Evolutionary conservation across 768 basidiomycete genomes (phyloP).

Genomic region (Leccinum barrowsii): DNA sequence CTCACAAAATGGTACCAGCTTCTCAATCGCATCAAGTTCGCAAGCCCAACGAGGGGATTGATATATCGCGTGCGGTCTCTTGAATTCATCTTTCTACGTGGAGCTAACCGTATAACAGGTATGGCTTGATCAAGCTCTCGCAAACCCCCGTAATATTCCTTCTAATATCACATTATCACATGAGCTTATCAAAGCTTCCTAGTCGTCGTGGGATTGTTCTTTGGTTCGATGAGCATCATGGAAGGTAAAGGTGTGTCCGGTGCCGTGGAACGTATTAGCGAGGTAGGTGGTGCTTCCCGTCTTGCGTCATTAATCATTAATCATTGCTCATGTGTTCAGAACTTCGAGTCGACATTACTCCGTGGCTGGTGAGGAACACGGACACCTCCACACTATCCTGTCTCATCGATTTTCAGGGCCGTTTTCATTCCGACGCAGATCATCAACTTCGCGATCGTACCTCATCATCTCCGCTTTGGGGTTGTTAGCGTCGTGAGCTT

Average conservation of each 20-base stretch:
- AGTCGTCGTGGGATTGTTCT: conserved; percentile 53
- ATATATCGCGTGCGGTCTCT: conserved; percentile 53
- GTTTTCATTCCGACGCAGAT: conserved; percentile 76
- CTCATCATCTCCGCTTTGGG: conserved; percentile 72
- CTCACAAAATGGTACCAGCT: conserved; percentile 81
- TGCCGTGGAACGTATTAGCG: conserved; percentile 46
- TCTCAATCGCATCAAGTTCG: conserved; percentile 68
- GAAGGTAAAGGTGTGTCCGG: conserved; percentile 65
- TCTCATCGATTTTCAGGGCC: conserved; percentile 38
- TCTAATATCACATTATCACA: conserved; percentile 12
- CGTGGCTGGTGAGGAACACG: conserved; percentile 60
- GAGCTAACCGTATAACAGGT: conserved; percentile 42
- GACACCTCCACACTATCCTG: background rate
- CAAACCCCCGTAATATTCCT: conserved; percentile 56
- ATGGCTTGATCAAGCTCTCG: conserved; percentile 74
- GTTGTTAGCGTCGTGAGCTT: conserved; percentile 73
- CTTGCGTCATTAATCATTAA: background rate
- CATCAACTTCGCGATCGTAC: conserved; percentile 75
- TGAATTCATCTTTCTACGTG: background rate
- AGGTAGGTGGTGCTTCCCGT: conserved; percentile 21
- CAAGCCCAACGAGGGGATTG: conserved; percentile 53
- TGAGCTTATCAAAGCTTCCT: conserved; percentile 2
- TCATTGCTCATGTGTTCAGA: conserved; percentile 36
- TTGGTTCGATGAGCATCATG: conserved; percentile 73
- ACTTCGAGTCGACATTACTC: conserved; percentile 68